These are phyloP conservation scores for Exophiala calicioides DNA, from an alignment of 2,329 filamentous ascomycete genomes.

Conservation along the genomic window DNA sequence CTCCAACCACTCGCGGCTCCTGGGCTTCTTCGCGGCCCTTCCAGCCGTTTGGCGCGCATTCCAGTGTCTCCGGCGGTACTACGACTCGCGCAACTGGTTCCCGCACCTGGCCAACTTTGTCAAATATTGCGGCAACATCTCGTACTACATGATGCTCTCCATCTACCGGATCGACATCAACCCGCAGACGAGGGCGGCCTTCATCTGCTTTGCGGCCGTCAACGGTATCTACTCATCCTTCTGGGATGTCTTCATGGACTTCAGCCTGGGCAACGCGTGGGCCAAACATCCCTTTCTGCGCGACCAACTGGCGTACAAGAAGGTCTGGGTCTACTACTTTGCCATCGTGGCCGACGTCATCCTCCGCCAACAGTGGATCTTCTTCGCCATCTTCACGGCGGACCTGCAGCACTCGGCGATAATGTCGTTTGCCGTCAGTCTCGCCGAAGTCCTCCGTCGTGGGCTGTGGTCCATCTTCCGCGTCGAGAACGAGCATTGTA, in stretches of 20 bases:
- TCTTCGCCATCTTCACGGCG: constrained; percentile 81
- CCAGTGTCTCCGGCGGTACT: constrained; percentile 87
- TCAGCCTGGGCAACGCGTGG: constrained; percentile 80
- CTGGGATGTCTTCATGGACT: constrained; percentile 97
- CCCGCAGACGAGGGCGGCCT: constrained; percentile 64
- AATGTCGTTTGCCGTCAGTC: constrained; percentile 74
- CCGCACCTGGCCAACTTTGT: constrained; percentile 90
- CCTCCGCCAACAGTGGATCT: constrained; percentile 90
- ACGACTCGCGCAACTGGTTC: constrained; percentile 82
- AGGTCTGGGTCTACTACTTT: constrained; percentile 77
- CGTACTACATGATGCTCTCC: constrained; percentile 75
- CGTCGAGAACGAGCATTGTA: constrained; percentile 96
- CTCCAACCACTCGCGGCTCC: constrained; percentile 75
- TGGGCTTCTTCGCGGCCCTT: constrained; percentile 82
- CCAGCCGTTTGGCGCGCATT: constrained; percentile 88
- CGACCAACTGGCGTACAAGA: constrained; percentile 76
- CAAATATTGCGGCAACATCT: constrained; percentile 84
- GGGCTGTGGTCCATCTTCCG: constrained; percentile 91
- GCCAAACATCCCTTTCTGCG: constrained; percentile 69
- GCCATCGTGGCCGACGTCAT: constrained; percentile 83
- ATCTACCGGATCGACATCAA: constrained; percentile 73
- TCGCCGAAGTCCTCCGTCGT: constrained; percentile 79
- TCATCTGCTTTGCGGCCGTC: constrained; percentile 76
- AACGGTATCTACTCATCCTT: constrained; percentile 83
- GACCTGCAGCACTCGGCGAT: constrained; percentile 80